Percentiles rank a stretch among this genome's conserved stretches.
phyloP scores from a whole-genome alignment of 176 grass and related monocot genomes.

The Eremochloa ophiuroides region DNA sequence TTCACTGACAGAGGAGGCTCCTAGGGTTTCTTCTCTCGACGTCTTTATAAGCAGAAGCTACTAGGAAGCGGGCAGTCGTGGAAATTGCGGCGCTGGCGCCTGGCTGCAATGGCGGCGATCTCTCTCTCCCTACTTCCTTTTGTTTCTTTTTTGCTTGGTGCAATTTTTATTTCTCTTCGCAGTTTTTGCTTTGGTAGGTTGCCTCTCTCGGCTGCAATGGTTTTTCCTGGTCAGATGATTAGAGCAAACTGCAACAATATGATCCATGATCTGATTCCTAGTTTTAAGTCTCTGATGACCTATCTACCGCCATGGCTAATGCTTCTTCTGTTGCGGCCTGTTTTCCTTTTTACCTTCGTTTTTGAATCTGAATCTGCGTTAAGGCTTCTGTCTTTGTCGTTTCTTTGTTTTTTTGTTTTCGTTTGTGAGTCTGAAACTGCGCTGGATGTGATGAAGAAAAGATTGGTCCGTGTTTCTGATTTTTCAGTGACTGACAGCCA shows the following conservation, averaged over 20 bases:
- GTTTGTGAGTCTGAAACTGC: background rate
- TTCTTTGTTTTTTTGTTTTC: background rate
- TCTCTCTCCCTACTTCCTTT: background rate
- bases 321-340: no score
- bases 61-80: rapidly evolving
- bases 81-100: background rate
- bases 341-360: rapidly evolving
- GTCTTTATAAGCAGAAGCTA: constrained; percentile 22
- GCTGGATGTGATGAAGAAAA: constrained; percentile 53
- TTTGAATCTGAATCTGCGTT: background rate
- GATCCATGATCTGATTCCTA: constrained; percentile 56
- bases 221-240: constrained; percentile 24
- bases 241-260: constrained; percentile 78
- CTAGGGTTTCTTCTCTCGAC: constrained; percentile 40
- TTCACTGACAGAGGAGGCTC: background rate
- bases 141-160: background rate
- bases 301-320: background rate
- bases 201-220: background rate
- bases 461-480: constrained; percentile 83
- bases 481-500: constrained; percentile 40
- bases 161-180: background rate
- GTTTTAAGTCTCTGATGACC: constrained; percentile 75
- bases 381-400: background rate
- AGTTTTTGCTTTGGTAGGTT: background rate
- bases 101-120: background rate